Conservation (phyloP, 805 yeast genomes). For the Starmerella sirachaensis region DNA sequence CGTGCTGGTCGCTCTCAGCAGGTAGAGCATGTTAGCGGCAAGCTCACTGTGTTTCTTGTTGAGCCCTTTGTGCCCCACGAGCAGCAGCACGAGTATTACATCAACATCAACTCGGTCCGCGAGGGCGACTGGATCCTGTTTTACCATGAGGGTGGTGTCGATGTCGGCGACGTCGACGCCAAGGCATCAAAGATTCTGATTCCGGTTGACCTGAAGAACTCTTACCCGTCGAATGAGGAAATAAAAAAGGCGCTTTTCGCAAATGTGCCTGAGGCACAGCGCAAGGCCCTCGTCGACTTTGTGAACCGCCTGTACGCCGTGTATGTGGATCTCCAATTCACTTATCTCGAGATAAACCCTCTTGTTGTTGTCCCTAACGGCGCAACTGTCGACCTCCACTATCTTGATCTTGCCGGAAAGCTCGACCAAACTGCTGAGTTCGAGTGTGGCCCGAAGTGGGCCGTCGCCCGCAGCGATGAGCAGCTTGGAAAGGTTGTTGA, state of each 20-base stretch:
- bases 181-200: constrained; percentile 35
- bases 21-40: constrained; percentile 34
- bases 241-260: constrained; percentile 29
- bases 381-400: constrained; percentile 33
- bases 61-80: constrained; percentile 40
- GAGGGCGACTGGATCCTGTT: constrained; percentile 39
- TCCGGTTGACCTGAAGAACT: constrained; percentile 33
- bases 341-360: constrained; percentile 38
- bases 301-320: constrained; percentile 38
- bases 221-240: constrained; percentile 32
- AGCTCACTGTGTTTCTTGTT: constrained; percentile 33
- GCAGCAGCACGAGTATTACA: constrained; percentile 36
- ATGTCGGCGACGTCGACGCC: constrained; percentile 38
- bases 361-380: constrained; percentile 34
- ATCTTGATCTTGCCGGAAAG: constrained; percentile 38
- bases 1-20: constrained; percentile 33
- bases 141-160: constrained; percentile 40
- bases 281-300: constrained; percentile 33
- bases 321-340: constrained; percentile 37
- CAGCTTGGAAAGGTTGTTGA: constrained; percentile 29
- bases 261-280: constrained; percentile 33
- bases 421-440: constrained; percentile 39
- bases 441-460: constrained; percentile 41
- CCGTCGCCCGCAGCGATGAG: constrained; percentile 35
- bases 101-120: constrained; percentile 38